These are phyloP conservation scores for Rehmannia glutinosa DNA, from an alignment of 257 asterid genomes.

Conservation along the genomic window DNA sequence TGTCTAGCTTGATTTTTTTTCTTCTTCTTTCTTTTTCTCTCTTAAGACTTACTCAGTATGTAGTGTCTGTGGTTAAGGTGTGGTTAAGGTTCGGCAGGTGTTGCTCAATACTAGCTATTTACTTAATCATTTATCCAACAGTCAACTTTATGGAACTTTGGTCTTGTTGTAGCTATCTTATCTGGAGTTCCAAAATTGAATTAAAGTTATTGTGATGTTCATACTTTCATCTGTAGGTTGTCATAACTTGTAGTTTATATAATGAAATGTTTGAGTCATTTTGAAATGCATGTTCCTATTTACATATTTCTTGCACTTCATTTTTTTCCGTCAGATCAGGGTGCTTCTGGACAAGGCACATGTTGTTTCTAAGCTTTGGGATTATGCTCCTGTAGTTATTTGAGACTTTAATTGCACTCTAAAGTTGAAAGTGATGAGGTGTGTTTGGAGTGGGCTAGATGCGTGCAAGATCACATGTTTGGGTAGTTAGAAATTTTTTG, in stretches of 20 bases:
- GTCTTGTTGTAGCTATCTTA: no score
- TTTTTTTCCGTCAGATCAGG: slow-evolving; percentile 61
- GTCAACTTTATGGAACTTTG: background rate
- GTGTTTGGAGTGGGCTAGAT: no score
- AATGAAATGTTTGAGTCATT: background rate
- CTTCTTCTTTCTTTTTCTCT: no score
- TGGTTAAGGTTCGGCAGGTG: no score
- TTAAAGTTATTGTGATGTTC: background rate
- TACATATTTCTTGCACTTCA: slow-evolving; percentile 12
- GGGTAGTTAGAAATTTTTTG: no score
- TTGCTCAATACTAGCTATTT: no score
- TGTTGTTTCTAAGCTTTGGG: slow-evolving; percentile 86
- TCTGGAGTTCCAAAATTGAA: no score
- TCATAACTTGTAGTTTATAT: background rate
- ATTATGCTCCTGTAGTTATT: slow-evolving; percentile 72
- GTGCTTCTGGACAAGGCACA: slow-evolving; percentile 74
- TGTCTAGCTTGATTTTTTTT: no score
- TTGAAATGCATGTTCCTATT: background rate
- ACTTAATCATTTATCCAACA: background rate
- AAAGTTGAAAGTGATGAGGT: no score
- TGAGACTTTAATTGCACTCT: slow-evolving; percentile 98
- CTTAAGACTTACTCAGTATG: no score
- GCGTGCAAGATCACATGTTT: no score
- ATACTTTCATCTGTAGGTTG: background rate
- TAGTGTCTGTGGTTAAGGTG: no score